Evolutionary conservation across 2,329 filamentous ascomycete species (phyloP), one percentile per base, ranked within the genome.

Genomic region (Alternaria arbusti): DNA sequence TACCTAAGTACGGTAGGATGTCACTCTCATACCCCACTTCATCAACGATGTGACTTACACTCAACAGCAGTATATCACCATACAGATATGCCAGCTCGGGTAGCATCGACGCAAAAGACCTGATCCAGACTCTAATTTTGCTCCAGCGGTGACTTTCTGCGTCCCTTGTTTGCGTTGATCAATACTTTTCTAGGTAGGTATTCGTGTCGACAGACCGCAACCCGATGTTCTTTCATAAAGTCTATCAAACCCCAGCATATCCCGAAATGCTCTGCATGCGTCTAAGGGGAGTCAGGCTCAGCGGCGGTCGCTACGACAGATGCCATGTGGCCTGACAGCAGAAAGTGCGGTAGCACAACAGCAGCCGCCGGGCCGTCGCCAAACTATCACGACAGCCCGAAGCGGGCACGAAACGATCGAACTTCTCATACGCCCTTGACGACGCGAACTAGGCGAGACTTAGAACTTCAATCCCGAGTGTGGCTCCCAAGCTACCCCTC

Each of bases 301-400:
- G 20, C 23, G 11, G 13, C 15, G 9, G 22, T 51, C 28, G 28
- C 49, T 51, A 32, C 49, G 28, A 54, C 23, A 40, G 32, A 20
- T 54, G 51, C 23, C 30, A 54, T 54, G 32, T 43, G 51, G 51
- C 32, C 51, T 54, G 32, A 54, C 36, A 54, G 51, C 49, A 36
- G 49, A 20, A n/a, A 32, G 36, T 36, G 28, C 28, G 28, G 49
- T 51, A 51, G 49, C 17, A 51, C 28, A 32, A 51, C 49, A 51
- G 28, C 20, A 51, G 28, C 49, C 49, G 32, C 28, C 49, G 28
- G 28, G 49, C 32, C 17, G 28, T 51, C 49, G 49, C 17, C 20
- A 17, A 8, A 17, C 28, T 9, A 32, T n/a, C 20, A 51, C 28
- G 20, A 36, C 49, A 17, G 49, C 8, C 28, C 12, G 13, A 51